A percentile compares a stretch with the other conserved stretches of the same genome.
Evolutionary conservation across 2,329 filamentous ascomycete genomes (phyloP).

Genomic region (Daldinia sp.): DNA sequence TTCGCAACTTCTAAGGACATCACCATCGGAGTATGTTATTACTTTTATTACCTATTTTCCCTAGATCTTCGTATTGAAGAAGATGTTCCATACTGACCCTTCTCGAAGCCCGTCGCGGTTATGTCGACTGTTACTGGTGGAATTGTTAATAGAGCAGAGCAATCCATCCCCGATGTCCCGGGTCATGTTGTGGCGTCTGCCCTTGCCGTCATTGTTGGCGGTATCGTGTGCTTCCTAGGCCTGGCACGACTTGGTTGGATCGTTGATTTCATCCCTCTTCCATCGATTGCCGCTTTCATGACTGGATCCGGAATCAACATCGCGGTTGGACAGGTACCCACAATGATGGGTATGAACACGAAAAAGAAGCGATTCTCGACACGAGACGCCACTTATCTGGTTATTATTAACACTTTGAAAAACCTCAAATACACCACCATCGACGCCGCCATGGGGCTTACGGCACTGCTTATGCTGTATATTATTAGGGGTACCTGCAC

Average conservation of each 20-base stretch:
- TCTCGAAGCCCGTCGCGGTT: constrained; percentile 53
- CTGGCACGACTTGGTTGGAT: constrained; percentile 62
- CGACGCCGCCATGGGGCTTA: constrained; percentile 78
- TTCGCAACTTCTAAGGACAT: constrained; percentile 64
- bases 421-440: constrained; percentile 59
- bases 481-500: constrained; percentile 69
- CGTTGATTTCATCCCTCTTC: constrained; percentile 62
- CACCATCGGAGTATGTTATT: constrained; percentile 71
- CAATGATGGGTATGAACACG: constrained; percentile 59
- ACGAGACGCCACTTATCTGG: constrained; percentile 56
- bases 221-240: constrained; percentile 59
- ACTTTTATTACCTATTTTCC: not conserved
- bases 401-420: constrained; percentile 62
- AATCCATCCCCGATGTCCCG: constrained; percentile 38
- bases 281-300: constrained; percentile 63
- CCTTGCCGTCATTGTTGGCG: constrained; percentile 57
- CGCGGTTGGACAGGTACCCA: constrained; percentile 58
- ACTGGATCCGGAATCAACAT: constrained; percentile 62
- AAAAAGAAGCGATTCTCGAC: constrained; percentile 53
- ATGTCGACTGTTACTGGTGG: constrained; percentile 62
- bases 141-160: constrained; percentile 48
- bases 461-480: constrained; percentile 73
- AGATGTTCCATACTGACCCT: constrained; percentile 63
- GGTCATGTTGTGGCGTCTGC: constrained; percentile 51
- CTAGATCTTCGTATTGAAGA: not conserved